These are phyloP conservation scores for Metschnikowia aberdeeniae DNA, from an alignment of 805 yeast genomes.

Conservation along the genomic window DNA sequence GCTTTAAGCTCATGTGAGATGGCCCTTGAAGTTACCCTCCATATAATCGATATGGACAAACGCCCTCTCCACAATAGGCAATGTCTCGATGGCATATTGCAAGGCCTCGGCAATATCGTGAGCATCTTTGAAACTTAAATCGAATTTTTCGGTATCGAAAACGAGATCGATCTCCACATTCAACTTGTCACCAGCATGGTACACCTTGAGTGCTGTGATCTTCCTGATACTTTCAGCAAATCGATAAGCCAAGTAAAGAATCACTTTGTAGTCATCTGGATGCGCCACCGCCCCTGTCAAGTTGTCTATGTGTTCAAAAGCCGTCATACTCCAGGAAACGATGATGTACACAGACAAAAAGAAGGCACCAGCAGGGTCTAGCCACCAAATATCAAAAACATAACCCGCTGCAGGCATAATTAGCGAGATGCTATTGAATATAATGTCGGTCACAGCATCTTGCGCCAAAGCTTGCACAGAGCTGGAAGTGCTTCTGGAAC, in stretches of 20 bases:
- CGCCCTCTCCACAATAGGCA: constrained; percentile 75
- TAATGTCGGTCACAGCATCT: constrained; percentile 75
- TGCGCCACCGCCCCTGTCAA: constrained; percentile 71
- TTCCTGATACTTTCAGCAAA: constrained; percentile 64
- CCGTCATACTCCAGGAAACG: constrained; percentile 57
- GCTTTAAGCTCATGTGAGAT: constrained; percentile 22
- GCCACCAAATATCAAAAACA: constrained; percentile 56
- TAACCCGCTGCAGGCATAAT: constrained; percentile 64
- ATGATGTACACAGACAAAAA: constrained; percentile 59
- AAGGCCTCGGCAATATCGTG: constrained; percentile 81
- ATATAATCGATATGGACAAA: constrained; percentile 74
- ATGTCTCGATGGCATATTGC: constrained; percentile 74
- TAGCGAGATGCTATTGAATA: constrained; percentile 68
- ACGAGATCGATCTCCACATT: constrained; percentile 76
- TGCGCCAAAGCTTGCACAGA: constrained; percentile 77
- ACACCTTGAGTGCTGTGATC: constrained; percentile 64
- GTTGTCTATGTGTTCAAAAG: constrained; percentile 69
- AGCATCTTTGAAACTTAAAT: constrained; percentile 55
- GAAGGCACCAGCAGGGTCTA: constrained; percentile 73
- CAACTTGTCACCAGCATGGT: constrained; percentile 74
- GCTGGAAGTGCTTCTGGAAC: constrained; percentile 54
- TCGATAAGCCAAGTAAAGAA: constrained; percentile 62
- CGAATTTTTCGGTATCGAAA: constrained; percentile 39
- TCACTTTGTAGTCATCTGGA: constrained; percentile 57
- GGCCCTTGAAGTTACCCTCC: constrained; percentile 43